Conservation (phyloP, 192 early-diverging fungal species). For the Anaeromyces robustus region DNA sequence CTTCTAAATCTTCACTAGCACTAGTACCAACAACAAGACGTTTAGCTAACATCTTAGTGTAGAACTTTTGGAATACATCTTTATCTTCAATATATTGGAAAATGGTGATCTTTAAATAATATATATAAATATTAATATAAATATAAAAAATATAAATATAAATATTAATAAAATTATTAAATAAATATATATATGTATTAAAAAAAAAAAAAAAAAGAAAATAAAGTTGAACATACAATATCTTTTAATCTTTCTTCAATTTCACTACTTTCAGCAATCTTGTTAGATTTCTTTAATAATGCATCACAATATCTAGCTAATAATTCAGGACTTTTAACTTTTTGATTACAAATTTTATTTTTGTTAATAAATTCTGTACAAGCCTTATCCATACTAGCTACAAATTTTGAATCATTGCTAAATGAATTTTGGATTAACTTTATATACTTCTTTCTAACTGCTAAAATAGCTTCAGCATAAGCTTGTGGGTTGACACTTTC, state of each 20-base stretch:
- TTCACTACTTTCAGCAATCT: constrained; percentile 32
- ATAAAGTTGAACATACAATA: constrained; percentile 24
- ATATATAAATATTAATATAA: neutral
- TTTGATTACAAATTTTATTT: constrained; percentile 57
- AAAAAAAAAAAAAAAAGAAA: neutral
- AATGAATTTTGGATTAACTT: constrained; percentile 65
- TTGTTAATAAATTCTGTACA: constrained; percentile 88
- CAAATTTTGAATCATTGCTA: constrained; percentile 68
- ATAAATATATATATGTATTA: neutral
- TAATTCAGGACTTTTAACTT: constrained; percentile 35
- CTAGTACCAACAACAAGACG: constrained; percentile 58
- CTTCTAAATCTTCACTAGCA: constrained; percentile 62
- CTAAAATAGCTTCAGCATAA: constrained; percentile 75
- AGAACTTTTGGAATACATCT: constrained; percentile 85
- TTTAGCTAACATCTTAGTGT: constrained; percentile 65
- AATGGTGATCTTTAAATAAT: constrained; percentile 31
- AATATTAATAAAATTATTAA: too few relatives aligned
- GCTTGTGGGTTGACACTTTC: constrained; percentile 45
- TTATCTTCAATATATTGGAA: constrained; percentile 85
- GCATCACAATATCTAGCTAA: constrained; percentile 66
- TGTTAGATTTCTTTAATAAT: constrained; percentile 46
- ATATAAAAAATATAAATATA: neutral
- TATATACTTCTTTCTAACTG: constrained; percentile 74
- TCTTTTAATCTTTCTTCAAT: constrained; percentile 46
- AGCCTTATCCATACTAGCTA: constrained; percentile 80